These are phyloP conservation scores for Cetraspora pellucida DNA, from an alignment of 192 early-diverging fungal genomes.

Conservation along the genomic window DNA sequence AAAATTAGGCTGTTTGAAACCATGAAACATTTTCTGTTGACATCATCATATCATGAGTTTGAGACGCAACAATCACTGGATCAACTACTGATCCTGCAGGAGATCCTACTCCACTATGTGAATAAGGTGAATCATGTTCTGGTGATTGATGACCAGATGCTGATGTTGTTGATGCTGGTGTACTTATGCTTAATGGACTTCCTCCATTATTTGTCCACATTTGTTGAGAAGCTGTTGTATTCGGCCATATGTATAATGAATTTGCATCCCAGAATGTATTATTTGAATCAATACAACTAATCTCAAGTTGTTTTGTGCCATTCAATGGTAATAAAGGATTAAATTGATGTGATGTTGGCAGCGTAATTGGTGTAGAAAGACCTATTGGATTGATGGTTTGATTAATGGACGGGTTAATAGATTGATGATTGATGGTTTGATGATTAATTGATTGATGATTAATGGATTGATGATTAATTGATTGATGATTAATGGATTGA, in stretches of 20 bases:
- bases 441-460: too few species aligned
- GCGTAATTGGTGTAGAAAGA: neutral
- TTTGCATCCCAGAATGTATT: conserved; percentile 15
- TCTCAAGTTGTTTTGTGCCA: neutral
- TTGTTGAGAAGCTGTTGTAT: neutral
- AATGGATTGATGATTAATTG: too few species aligned
- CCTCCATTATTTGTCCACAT: conserved; percentile 6
- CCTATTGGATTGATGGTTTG: neutral
- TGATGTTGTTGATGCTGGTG: neutral
- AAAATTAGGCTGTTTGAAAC: neutral
- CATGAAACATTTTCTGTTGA: neutral
- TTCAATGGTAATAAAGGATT: conserved; percentile 1
- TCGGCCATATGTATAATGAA: conserved; percentile 4
- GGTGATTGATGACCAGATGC: conserved; percentile 11
- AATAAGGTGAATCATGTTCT: conserved; percentile 9
- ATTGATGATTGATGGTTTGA: too few species aligned
- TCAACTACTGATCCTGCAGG: neutral
- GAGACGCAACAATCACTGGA: neutral
- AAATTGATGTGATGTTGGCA: neutral
- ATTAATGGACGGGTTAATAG: too few species aligned
- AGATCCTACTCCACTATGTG: neutral
- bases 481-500: too few species aligned
- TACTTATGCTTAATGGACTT: neutral
- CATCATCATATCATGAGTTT: neutral
- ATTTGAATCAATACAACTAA: neutral